These are phyloP conservation scores for Lepraria neglecta DNA, from an alignment of 495 filamentous ascomycete genomes.

Conservation along the genomic window DNA sequence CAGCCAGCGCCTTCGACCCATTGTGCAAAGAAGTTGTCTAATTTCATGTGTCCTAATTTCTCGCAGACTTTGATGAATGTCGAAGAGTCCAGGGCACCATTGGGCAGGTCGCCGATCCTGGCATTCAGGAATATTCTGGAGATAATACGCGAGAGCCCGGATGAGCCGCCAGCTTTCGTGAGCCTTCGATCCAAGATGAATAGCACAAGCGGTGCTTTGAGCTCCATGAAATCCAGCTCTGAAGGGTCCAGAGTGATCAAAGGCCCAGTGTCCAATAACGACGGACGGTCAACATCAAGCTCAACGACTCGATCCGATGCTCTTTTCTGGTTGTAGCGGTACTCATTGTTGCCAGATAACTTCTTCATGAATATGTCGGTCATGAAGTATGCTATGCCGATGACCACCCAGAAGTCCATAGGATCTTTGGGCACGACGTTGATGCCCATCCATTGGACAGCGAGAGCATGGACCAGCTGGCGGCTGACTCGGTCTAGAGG, in stretches of 20 bases:
- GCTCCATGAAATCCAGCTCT: constrained; percentile 78
- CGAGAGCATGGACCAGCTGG: constrained; percentile 70
- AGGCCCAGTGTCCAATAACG: constrained; percentile 71
- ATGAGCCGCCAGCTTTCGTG: constrained; percentile 75
- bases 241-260: constrained; percentile 71
- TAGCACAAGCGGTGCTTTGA: constrained; percentile 87
- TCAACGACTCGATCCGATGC: constrained; percentile 76
- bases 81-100: constrained; percentile 64
- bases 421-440: constrained; percentile 74
- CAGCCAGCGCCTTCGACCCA: constrained; percentile 88
- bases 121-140: constrained; percentile 72
- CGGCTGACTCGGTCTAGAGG: constrained; percentile 71
- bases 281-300: constrained; percentile 73
- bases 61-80: constrained; percentile 77
- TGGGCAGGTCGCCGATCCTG: constrained; percentile 66
- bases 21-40: constrained; percentile 85
- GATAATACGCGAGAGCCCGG: constrained; percentile 78
- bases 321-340: constrained; percentile 82
- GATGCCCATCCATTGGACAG: constrained; percentile 91
- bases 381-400: constrained; percentile 88
- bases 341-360: constrained; percentile 90
- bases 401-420: constrained; percentile 83
- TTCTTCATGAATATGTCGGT: constrained; percentile 83
- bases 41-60: constrained; percentile 72
- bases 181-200: constrained; percentile 89